Conservation (phyloP, 345 rosid genomes). For the Melaleuca alternifolia region DNA sequence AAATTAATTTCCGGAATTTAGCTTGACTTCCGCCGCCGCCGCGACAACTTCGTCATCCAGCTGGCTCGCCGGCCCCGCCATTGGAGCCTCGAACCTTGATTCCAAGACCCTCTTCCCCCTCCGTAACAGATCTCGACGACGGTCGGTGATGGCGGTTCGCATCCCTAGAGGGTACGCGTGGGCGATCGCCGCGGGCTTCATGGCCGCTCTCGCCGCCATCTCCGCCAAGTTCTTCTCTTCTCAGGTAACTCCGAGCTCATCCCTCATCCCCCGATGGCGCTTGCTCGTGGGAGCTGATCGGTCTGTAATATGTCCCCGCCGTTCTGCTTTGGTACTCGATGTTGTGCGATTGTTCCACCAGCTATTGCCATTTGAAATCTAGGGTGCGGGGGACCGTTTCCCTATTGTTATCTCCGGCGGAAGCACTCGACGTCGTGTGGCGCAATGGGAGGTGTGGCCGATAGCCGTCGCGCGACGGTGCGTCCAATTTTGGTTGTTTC, state of each 20-base stretch:
- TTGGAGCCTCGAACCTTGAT: no score
- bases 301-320: neutral
- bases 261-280: neutral
- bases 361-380: neutral
- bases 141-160: conserved; percentile 7
- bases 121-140: neutral
- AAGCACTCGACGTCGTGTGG: neutral
- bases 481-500: neutral
- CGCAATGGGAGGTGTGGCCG: neutral
- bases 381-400: neutral
- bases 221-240: conserved; percentile 60
- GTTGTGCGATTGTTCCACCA: neutral
- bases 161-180: conserved; percentile 50
- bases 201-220: conserved; percentile 71
- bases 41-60: no score
- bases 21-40: no score
- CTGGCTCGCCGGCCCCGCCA: neutral
- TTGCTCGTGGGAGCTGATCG: no score
- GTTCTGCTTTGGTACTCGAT: neutral
- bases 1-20: no score
- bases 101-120: neutral
- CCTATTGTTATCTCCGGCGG: neutral
- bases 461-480: neutral
- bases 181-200: conserved; percentile 64
- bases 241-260: conserved; percentile 17